Conservation (phyloP, 2,329 filamentous ascomycete genomes). For the Alternaria infectoria region DNA sequence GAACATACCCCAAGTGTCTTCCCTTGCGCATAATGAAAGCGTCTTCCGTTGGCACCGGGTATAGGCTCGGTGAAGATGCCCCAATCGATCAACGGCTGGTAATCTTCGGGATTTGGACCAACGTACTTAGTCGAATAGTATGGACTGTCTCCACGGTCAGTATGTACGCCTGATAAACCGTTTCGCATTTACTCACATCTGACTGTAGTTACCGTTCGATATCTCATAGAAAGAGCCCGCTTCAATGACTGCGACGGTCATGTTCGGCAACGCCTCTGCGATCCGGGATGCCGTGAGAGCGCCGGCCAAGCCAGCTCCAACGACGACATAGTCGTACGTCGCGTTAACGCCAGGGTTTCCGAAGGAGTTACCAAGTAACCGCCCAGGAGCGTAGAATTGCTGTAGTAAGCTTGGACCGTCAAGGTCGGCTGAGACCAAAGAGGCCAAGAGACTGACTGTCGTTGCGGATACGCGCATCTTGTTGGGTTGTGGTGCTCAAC, state of each 20-base stretch:
- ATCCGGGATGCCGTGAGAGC: constrained; percentile 27
- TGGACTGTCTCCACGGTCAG: constrained; percentile 5
- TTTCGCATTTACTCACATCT: constrained; percentile 17
- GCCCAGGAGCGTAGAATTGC: constrained; percentile 14
- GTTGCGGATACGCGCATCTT: not conserved
- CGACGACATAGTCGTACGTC: constrained; percentile 34
- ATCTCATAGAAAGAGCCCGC: constrained; percentile 37
- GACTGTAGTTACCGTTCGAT: constrained; percentile 26
- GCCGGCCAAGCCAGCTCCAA: constrained; percentile 34
- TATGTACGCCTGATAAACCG: not conserved
- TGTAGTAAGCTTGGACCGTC: constrained; percentile 7
- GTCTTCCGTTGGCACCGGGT: constrained; percentile 10
- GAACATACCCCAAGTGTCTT: constrained; percentile 28
- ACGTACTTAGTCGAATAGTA: constrained; percentile 19
- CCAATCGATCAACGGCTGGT: constrained; percentile 39
- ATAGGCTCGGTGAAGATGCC: constrained; percentile 30
- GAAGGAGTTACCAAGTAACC: constrained; percentile 12
- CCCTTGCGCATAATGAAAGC: constrained; percentile 35
- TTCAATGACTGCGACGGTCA: constrained; percentile 32
- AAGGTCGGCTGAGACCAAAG: not conserved
- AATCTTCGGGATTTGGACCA: constrained; percentile 18
- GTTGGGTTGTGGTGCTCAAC: not conserved
- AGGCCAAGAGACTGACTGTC: not conserved
- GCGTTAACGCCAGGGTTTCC: constrained; percentile 29
- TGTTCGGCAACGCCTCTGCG: constrained; percentile 10